Evolutionary conservation across 352 stramenopile genomes (phyloP).

Genomic region (Phytopythium kandeliae): DNA sequence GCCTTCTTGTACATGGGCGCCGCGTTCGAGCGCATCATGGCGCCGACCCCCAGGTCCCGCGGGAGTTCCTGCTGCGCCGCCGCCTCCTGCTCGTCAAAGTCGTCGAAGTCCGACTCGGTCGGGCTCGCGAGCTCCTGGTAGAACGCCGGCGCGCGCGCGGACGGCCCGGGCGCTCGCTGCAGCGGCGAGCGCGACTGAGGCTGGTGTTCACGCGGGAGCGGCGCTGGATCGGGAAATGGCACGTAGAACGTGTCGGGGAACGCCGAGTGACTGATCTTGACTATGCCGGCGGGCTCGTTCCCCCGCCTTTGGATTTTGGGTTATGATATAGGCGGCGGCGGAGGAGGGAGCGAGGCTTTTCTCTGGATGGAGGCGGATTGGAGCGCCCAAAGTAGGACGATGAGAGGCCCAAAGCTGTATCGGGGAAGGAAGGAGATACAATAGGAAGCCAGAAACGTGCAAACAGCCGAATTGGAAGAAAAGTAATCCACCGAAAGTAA

Average conservation of each 20-base stretch:
- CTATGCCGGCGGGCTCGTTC: neutral
- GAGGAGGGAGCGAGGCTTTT: neutral
- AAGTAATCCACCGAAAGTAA: neutral
- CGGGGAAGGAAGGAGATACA: too few relatives aligned
- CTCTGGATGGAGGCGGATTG: too few relatives aligned
- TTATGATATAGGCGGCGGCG: neutral
- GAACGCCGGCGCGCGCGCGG: neutral
- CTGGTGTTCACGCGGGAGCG: neutral
- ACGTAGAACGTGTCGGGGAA: neutral
- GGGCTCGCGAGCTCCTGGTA: constrained; percentile 3
- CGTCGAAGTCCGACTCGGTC: constrained; percentile 5
- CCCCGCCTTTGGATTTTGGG: neutral
- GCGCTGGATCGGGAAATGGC: neutral
- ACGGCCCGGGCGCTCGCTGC: neutral
- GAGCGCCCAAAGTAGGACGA: too few relatives aligned
- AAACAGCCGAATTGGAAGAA: neutral
- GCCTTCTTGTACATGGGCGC: constrained; percentile 45
- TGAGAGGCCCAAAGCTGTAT: too few relatives aligned
- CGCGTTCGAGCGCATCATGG: constrained; percentile 3
- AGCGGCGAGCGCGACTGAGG: neutral
- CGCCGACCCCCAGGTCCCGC: neutral
- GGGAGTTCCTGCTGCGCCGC: neutral
- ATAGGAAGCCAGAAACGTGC: neutral
- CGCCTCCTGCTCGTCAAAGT: neutral
- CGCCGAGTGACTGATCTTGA: constrained; percentile 3